A percentile compares a stretch with the other conserved stretches of the same genome.
Conservation (phyloP, 2,329 filamentous ascomycete species). For the Talaromyces sp. region DNA sequence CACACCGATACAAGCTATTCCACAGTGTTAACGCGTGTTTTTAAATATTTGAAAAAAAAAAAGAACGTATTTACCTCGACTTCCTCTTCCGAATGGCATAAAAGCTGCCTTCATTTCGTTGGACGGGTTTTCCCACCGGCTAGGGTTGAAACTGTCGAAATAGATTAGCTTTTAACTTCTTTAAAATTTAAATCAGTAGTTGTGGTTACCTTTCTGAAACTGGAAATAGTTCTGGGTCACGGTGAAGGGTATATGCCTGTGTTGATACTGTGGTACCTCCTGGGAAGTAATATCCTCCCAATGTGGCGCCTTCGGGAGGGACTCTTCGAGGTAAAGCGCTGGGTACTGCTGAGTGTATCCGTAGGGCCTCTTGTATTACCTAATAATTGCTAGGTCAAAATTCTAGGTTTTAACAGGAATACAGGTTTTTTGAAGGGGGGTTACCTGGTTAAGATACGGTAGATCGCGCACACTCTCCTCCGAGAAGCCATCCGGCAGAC, state of each 20-base stretch:
- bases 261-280: constrained; percentile 49
- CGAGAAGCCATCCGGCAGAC: constrained; percentile 26
- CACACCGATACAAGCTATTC: constrained; percentile 56
- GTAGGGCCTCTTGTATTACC: constrained; percentile 54
- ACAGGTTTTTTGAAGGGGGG: not conserved
- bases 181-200: not conserved
- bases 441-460: constrained; percentile 47
- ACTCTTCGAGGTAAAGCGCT: constrained; percentile 51
- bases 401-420: not conserved
- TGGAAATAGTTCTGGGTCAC: constrained; percentile 45
- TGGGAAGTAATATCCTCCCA: constrained; percentile 41
- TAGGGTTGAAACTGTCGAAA: constrained; percentile 41
- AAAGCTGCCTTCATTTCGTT: constrained; percentile 49
- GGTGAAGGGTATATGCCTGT: constrained; percentile 50
- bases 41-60: not conserved
- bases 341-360: constrained; percentile 53
- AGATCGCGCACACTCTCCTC: constrained; percentile 46
- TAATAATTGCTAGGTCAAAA: not conserved
- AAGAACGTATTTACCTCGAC: constrained; percentile 35
- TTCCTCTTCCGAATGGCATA: constrained; percentile 63
- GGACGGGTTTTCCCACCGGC: constrained; percentile 40
- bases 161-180: not conserved
- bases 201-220: constrained; percentile 33
- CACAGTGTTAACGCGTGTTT: no score
- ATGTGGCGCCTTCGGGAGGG: constrained; percentile 38